Percentiles rank a stretch among this genome's conserved stretches.
Conservation (phyloP, 352 stramenopile genomes). For the Phytophthora europaea region DNA sequence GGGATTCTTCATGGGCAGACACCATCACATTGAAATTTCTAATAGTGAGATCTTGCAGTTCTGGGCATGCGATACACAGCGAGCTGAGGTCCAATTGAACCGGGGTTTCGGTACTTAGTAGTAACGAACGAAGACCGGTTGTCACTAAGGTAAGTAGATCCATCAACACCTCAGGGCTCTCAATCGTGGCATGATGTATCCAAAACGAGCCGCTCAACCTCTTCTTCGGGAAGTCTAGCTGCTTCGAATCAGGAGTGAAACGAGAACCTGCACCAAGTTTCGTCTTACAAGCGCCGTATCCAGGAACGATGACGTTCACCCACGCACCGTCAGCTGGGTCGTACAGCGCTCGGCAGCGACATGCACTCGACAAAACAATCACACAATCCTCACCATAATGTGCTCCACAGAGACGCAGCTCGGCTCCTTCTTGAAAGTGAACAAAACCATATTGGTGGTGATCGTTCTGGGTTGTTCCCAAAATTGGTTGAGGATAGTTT, state of each 20-base stretch:
- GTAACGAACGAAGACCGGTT: too few species aligned
- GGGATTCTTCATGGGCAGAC: too few species aligned
- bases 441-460: background rate
- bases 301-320: background rate
- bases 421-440: background rate
- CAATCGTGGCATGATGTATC: background rate
- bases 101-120: too few species aligned
- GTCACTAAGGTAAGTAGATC: too few species aligned
- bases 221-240: background rate
- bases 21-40: too few species aligned
- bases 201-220: background rate
- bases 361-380: background rate
- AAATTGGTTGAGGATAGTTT: background rate
- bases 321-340: background rate
- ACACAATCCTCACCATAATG: background rate
- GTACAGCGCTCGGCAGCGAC: conserved; percentile 5
- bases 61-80: too few species aligned
- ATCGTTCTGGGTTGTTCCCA: background rate
- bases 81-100: too few species aligned
- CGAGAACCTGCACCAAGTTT: background rate
- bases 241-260: background rate
- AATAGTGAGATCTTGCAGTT: too few species aligned
- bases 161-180: too few species aligned
- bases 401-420: background rate
- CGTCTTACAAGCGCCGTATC: background rate